phyloP scores from a whole-genome alignment of 768 basidiomycete species.

The Macrocybe gigantea region DNA sequence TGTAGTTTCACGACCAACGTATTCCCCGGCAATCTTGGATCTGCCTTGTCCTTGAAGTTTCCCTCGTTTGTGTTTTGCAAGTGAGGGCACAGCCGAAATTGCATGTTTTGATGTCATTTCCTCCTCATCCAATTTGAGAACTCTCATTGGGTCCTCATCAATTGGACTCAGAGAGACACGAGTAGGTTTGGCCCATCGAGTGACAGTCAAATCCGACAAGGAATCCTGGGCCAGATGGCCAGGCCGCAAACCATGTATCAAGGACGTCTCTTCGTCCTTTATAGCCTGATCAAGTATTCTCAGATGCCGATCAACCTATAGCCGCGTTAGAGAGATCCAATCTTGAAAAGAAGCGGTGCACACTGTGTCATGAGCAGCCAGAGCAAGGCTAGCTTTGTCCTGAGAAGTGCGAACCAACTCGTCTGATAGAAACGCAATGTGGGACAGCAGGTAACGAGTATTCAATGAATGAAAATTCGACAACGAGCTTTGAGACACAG shows the following conservation, averaged over 20 bases:
- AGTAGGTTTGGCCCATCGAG: slow-evolving; percentile 42
- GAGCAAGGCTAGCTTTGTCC: slow-evolving; percentile 75
- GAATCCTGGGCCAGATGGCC: slow-evolving; percentile 37
- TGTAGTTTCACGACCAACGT: slow-evolving; percentile 4
- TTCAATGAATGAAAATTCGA: slow-evolving; percentile 14
- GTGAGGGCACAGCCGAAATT: no score
- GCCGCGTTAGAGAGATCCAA: slow-evolving; percentile 4
- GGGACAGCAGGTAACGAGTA: slow-evolving; percentile 46
- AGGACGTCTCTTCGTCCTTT: slow-evolving; percentile 34
- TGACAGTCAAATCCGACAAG: slow-evolving; percentile 57
- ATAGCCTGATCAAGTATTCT: slow-evolving; percentile 70
- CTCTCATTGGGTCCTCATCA: slow-evolving; percentile 14
- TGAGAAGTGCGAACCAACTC: slow-evolving; percentile 59
- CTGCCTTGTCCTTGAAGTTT: no score
- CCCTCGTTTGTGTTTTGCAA: no score
- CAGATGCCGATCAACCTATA: slow-evolving; percentile 74
- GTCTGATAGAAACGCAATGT: slow-evolving; percentile 54
- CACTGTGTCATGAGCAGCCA: slow-evolving; percentile 66
- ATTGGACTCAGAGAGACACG: slow-evolving; percentile 39
- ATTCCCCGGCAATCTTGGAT: no score
- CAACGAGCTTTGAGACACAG: slow-evolving; percentile 15
- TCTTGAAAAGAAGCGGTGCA: slow-evolving; percentile 13
- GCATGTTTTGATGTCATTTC: no score
- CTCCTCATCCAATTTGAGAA: no score
- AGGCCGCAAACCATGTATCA: slow-evolving; percentile 23